These are phyloP conservation scores for Pleurotus salmoneostramineus DNA, from an alignment of 768 basidiomycete species.

Conservation along the genomic window DNA sequence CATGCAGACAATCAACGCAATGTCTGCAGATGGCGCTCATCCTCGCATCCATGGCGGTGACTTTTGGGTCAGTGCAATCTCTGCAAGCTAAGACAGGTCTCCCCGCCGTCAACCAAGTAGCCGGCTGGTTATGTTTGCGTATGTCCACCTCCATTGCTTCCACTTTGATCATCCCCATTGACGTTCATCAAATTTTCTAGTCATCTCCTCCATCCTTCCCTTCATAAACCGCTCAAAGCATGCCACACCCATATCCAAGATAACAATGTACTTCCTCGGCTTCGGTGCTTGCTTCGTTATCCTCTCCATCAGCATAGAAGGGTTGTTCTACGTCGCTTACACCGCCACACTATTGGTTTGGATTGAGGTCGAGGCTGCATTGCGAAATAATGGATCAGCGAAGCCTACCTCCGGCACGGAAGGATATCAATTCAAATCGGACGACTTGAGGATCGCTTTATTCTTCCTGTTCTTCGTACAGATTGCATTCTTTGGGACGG, in stretches of 20 bases:
- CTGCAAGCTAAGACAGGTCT: constrained; percentile 67
- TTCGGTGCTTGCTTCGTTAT: constrained; percentile 76
- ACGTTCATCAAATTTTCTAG: constrained; percentile 24
- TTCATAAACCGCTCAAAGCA: constrained; percentile 34
- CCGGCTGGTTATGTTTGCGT: constrained; percentile 69
- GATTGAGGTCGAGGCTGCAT: constrained; percentile 56
- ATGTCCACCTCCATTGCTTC: constrained; percentile 14
- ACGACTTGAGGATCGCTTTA: constrained; percentile 69
- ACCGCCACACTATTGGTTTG: constrained; percentile 59
- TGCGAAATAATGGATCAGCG: constrained; percentile 9
- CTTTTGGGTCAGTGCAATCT: constrained; percentile 51
- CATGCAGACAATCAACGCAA: neutral
- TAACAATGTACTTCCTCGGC: constrained; percentile 62
- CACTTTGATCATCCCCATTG: neutral
- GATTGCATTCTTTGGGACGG: constrained; percentile 81
- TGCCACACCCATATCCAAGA: constrained; percentile 41
- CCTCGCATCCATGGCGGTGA: constrained; percentile 44
- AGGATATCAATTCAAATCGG: constrained; percentile 43
- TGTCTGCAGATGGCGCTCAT: constrained; percentile 39
- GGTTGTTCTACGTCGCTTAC: constrained; percentile 74
- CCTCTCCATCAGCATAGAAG: constrained; percentile 79
- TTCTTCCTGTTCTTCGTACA: constrained; percentile 89
- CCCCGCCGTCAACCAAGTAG: constrained; percentile 52
- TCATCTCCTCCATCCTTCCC: constrained; percentile 45
- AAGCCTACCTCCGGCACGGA: constrained; percentile 3